A percentile compares a stretch with the other conserved stretches of the same genome.
Conservation (phyloP, 345 rosid genomes). For the Salix caprea region DNA sequence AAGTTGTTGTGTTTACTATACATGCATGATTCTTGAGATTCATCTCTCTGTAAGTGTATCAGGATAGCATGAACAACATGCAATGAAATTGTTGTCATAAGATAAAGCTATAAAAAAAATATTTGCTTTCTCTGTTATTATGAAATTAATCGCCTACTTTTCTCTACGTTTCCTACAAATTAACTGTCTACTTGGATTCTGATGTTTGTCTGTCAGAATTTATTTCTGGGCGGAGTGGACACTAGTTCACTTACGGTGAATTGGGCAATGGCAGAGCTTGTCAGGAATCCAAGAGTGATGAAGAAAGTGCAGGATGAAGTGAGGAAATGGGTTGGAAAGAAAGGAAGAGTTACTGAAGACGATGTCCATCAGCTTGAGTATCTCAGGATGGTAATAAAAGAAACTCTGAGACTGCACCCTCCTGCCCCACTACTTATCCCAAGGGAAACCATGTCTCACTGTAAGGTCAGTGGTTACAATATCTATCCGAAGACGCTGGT, state of each 20-base stretch:
- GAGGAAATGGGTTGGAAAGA: not conserved
- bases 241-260: constrained; percentile 37
- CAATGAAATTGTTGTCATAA: too few relatives aligned
- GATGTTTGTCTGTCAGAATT: not conserved
- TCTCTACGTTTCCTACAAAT: too few relatives aligned
- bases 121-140: too few relatives aligned
- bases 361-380: constrained; percentile 33
- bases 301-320: constrained; percentile 53
- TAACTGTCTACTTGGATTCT: not conserved
- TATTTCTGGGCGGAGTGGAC: constrained; percentile 44
- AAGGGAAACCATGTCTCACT: constrained; percentile 41
- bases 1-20: not conserved
- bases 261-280: constrained; percentile 69
- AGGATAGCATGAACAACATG: too few relatives aligned
- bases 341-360: constrained; percentile 8
- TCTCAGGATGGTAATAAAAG: constrained; percentile 44
- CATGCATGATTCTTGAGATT: too few relatives aligned
- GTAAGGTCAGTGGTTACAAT: constrained; percentile 30
- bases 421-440: constrained; percentile 40
- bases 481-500: constrained; percentile 33
- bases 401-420: constrained; percentile 50
- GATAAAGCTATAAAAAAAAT: too few relatives aligned
- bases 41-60: too few relatives aligned
- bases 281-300: constrained; percentile 42
- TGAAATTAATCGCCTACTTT: too few relatives aligned